These are phyloP conservation scores for Tuber calosporum DNA, from an alignment of 495 filamentous ascomycete species.

Conservation along the genomic window DNA sequence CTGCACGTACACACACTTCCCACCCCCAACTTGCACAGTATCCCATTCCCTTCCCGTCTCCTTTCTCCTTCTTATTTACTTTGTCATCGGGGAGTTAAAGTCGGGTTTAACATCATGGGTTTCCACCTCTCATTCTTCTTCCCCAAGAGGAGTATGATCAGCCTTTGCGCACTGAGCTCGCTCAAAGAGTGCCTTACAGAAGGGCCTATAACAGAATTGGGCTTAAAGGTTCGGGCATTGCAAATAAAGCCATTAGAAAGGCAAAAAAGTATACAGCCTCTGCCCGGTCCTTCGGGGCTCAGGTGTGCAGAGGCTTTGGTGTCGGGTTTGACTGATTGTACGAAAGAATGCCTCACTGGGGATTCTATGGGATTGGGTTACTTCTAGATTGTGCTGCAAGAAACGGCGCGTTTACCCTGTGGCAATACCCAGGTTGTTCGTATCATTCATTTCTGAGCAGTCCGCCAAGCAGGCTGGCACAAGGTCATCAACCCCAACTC, in stretches of 20 bases:
- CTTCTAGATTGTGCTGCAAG: not conserved
- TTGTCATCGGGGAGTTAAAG: not conserved
- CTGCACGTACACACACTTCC: not conserved
- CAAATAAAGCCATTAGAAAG: not conserved
- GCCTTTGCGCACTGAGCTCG: not conserved
- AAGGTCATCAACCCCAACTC: not conserved
- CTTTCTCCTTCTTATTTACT: not conserved
- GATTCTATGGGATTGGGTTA: not conserved
- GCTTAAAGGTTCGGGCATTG: not conserved
- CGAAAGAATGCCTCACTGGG: not conserved
- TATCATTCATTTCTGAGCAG: not conserved
- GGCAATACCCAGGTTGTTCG: not conserved
- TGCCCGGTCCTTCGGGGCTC: not conserved
- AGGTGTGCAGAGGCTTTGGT: not conserved
- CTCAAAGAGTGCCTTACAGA: not conserved
- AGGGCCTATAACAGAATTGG: not conserved
- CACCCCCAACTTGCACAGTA: not conserved
- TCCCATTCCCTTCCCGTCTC: not conserved
- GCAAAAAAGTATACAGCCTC: not conserved
- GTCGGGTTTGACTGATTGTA: not conserved
- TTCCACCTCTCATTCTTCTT: not conserved
- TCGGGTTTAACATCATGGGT: not conserved
- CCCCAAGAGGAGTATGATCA: not conserved
- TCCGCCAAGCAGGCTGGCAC: not conserved
- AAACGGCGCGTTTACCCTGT: not conserved